Conservation (phyloP, 495 filamentous ascomycete species). For the Aspergillus coremiiformis region DNA sequence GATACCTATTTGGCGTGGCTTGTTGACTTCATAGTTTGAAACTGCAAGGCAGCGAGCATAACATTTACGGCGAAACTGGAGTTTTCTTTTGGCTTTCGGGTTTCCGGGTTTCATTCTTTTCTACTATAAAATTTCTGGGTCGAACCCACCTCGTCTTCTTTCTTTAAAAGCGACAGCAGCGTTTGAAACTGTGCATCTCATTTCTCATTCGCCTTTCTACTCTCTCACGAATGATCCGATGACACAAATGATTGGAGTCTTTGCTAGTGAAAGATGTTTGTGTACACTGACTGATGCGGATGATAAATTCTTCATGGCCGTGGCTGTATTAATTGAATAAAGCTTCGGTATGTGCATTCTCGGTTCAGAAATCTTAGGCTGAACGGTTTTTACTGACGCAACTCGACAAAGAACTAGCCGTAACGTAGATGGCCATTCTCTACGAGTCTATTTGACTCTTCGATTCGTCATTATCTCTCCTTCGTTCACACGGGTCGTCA, state of each 20-base stretch:
- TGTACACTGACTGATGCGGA: slow-evolving; percentile 26
- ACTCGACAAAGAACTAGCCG: neutral
- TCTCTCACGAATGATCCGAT: slow-evolving; percentile 5
- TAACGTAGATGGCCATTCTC: neutral
- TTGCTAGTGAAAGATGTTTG: slow-evolving; percentile 15
- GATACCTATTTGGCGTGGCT: slow-evolving; percentile 2
- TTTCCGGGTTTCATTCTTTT: neutral
- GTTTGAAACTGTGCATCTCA: neutral
- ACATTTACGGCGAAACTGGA: slow-evolving; percentile 17
- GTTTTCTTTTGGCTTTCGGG: slow-evolving; percentile 6
- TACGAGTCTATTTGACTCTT: slow-evolving; percentile 3
- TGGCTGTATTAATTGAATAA: slow-evolving; percentile 31
- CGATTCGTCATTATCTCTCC: neutral
- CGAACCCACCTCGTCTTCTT: neutral
- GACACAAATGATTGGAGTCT: slow-evolving; percentile 14
- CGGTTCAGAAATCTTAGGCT: neutral
- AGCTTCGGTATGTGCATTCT: slow-evolving; percentile 1
- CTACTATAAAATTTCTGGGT: slow-evolving; percentile 7
- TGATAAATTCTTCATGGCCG: slow-evolving; percentile 17
- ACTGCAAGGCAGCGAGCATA: slow-evolving; percentile 8
- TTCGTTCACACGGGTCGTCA: neutral
- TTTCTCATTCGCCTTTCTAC: neutral
- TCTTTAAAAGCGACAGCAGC: neutral
- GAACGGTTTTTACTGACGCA: neutral
- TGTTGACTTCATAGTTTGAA: neutral